phyloP scores from a whole-genome alignment of 176 grass and related monocot genomes.

The Areca catechu region DNA sequence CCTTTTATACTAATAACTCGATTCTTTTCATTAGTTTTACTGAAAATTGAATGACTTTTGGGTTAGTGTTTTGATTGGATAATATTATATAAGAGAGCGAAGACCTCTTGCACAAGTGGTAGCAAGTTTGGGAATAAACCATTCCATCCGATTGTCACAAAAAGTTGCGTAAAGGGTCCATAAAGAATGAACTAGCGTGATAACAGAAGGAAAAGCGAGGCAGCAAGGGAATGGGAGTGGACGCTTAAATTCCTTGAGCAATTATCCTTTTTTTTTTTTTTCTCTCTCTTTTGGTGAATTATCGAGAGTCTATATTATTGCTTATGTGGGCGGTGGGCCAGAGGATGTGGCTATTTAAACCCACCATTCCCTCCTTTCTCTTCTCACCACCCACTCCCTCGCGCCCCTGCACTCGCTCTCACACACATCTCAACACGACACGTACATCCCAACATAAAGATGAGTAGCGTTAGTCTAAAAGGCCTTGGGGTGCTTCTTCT shows the following conservation, averaged over 20 bases:
- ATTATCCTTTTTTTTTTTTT: neutral
- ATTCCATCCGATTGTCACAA: constrained; percentile 35
- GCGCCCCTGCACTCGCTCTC: constrained; percentile 28
- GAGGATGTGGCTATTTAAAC: constrained; percentile 52
- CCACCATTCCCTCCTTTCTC: constrained; percentile 25
- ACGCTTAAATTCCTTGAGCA: constrained; percentile 14
- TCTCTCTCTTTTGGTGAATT: too few relatives aligned
- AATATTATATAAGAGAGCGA: too few relatives aligned
- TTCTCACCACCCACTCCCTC: constrained; percentile 5
- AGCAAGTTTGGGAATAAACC: constrained; percentile 3
- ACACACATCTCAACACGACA: constrained; percentile 48
- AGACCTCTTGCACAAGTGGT: neutral
- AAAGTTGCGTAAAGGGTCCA: constrained; percentile 11
- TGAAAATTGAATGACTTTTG: too few relatives aligned
- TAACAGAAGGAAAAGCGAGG: constrained; percentile 16
- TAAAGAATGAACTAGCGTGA: constrained; percentile 9
- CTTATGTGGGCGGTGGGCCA: too few relatives aligned
- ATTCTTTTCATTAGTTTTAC: too few relatives aligned
- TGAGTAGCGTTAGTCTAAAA: constrained; percentile 54
- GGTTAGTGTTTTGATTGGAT: too few relatives aligned
- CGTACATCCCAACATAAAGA: constrained; percentile 32
- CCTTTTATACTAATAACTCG: too few relatives aligned
- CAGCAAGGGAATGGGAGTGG: constrained; percentile 1
- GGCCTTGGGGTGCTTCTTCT: constrained; percentile 62
- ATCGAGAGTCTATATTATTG: too few relatives aligned